Conservation (phyloP, 331 rosid species). For the Cydonia oblonga region DNA sequence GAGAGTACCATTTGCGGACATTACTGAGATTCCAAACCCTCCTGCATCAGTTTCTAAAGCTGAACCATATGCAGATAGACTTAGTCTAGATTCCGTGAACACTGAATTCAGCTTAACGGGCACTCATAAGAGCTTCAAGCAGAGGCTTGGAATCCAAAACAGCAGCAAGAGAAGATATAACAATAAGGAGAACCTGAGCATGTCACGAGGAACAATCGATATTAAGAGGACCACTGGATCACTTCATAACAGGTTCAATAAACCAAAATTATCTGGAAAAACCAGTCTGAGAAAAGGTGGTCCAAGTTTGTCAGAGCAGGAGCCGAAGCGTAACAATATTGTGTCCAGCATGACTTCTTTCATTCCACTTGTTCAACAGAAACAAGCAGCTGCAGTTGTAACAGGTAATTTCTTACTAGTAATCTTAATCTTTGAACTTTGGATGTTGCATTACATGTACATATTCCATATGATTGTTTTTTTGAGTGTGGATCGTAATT, state of each 20-base stretch:
- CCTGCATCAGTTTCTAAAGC: slow-evolving; percentile 40
- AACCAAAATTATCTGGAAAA: slow-evolving; percentile 52
- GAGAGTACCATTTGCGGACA: slow-evolving; percentile 51
- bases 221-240: slow-evolving; percentile 42
- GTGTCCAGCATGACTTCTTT: slow-evolving; percentile 74
- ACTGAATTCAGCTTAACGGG: slow-evolving; percentile 37
- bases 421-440: neutral
- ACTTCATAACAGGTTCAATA: slow-evolving; percentile 29
- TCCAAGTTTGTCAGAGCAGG: slow-evolving; percentile 27
- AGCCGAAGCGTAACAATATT: slow-evolving; percentile 45
- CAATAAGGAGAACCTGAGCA: slow-evolving; percentile 38
- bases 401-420: slow-evolving; percentile 37
- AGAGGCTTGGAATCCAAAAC: slow-evolving; percentile 37
- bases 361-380: slow-evolving; percentile 86
- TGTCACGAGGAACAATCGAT: slow-evolving; percentile 37
- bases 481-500: neutral
- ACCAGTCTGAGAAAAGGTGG: slow-evolving; percentile 32
- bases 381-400: slow-evolving; percentile 61
- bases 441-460: neutral
- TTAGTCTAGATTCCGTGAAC: slow-evolving; percentile 40
- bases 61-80: slow-evolving; percentile 23
- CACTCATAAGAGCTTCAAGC: slow-evolving; percentile 33
- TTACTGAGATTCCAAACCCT: slow-evolving; percentile 32
- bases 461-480: neutral
- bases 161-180: slow-evolving; percentile 27